These are phyloP conservation scores for Hanseniaspora sp. DNA, from an alignment of 1,139 yeast genomes.

Conservation along the genomic window DNA sequence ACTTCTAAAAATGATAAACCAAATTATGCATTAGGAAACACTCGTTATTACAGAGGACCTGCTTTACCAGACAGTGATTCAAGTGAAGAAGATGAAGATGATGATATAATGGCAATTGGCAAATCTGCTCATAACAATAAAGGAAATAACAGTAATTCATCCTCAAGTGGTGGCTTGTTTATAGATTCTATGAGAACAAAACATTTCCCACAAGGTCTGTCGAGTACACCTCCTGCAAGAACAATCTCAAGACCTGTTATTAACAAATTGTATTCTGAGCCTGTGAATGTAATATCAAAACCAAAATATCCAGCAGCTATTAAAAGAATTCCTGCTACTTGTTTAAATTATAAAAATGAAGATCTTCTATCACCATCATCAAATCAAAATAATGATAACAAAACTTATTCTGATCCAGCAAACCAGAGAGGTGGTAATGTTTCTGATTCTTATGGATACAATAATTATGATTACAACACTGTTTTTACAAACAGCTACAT, in stretches of 20 bases:
- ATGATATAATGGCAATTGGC: conserved; percentile 19
- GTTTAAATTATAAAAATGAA: conserved; percentile 66
- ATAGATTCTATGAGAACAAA: neutral
- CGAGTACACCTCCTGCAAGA: neutral
- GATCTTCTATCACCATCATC: conserved; percentile 41
- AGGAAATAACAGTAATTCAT: neutral
- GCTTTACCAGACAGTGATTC: conserved; percentile 19
- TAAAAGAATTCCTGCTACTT: conserved; percentile 69
- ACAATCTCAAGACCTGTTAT: neutral
- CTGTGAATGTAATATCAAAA: neutral
- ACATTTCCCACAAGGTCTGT: neutral
- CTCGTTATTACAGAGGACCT: conserved; percentile 13
- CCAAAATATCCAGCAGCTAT: conserved; percentile 30
- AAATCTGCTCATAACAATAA: neutral
- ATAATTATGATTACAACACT: conserved; percentile 77
- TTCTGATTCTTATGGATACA: conserved; percentile 49
- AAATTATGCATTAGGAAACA: conserved; percentile 11
- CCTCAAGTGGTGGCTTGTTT: neutral
- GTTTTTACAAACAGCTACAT: conserved; percentile 47
- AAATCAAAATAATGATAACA: conserved; percentile 19
- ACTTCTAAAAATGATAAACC: conserved; percentile 15
- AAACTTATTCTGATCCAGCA: neutral
- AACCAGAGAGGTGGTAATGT: neutral
- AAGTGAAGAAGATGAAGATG: conserved; percentile 29
- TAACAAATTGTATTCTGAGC: conserved; percentile 24